These are phyloP conservation scores for Penstemon davidsonii DNA, from an alignment of 257 asterid genomes.

Conservation along the genomic window DNA sequence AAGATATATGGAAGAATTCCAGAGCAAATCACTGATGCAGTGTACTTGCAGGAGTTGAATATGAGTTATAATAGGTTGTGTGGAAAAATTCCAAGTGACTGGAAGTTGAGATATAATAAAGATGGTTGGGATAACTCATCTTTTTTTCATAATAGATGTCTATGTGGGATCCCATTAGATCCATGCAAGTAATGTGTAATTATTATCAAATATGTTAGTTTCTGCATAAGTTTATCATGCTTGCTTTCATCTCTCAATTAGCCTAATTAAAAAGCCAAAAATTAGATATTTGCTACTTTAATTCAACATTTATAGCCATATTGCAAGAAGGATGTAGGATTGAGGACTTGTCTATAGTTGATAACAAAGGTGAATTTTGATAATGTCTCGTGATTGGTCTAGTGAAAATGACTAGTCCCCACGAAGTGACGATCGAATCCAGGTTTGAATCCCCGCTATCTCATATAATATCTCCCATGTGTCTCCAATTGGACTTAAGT, in stretches of 20 bases:
- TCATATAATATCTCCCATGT: no score
- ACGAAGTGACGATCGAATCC: no score
- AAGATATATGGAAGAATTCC: slow-evolving; percentile 47
- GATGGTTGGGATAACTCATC: slow-evolving; percentile 38
- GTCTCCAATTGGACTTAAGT: no score
- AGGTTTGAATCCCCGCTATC: no score
- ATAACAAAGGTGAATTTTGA: no score
- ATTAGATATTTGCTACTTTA: no score
- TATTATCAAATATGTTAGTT: not conserved
- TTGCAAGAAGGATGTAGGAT: no score
- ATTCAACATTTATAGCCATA: no score
- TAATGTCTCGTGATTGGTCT: no score
- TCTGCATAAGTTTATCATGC: not conserved
- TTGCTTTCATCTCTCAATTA: not conserved
- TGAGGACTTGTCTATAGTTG: no score
- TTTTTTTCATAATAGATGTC: slow-evolving; percentile 40
- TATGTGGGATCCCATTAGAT: slow-evolving; percentile 45
- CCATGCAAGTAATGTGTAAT: slow-evolving; percentile 32
- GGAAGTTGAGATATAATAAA: slow-evolving; percentile 36
- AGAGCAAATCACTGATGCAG: slow-evolving; percentile 30
- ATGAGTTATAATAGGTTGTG: slow-evolving; percentile 44
- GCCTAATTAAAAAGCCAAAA: no score
- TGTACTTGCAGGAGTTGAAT: slow-evolving; percentile 35
- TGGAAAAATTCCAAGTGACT: slow-evolving; percentile 46
- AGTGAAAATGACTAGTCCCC: no score